Evolutionary conservation across 352 stramenopile species (phyloP), one percentile per base, ranked within the genome.

Genomic region (Globisporangium irregulare): DNA sequence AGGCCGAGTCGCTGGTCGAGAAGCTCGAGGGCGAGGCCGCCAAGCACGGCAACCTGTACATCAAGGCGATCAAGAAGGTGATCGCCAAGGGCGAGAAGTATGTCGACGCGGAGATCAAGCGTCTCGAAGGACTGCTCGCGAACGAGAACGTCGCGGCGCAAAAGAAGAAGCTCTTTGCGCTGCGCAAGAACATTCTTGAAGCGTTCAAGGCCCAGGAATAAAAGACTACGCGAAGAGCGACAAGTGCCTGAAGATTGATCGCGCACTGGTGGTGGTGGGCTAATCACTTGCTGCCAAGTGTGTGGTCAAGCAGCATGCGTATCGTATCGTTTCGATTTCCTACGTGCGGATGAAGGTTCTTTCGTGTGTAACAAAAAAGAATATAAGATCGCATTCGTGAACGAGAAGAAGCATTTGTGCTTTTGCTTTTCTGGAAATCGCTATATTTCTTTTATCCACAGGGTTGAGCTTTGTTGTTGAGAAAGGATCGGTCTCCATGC

Each of bases 1-100:
- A 94, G 73, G 81, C 80, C 29, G 83, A 96, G 73, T 76, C 73
- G 55, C 61, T 88, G 43, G 85, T 95, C 1, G 84, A 92, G 57
- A 82, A 77, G 55, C 75, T 96, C 53, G 78, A 83, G 57, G 88
- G 84, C 59, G 79, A 81, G 22, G 75, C 79, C 3, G 78, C 84
- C 64, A 94, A 93, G 76, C 76, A 94, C 71, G 88, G 87, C 55
- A 84, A 89, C 69, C 69, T 95, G 43, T 97, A 97, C 73, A 55
- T 97, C 51, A 96, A 96, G 81, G 84, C 86, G 43, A 94, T 96
- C 58, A 94, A 95, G 82, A 97, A 98, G 84, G 82, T 98, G 57
- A 68, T 96, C 18, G 80, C 81, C 36, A 96, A 97, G 80, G 92
- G 92, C 61, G 72, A 81, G 12, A 79, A 76, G 57, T 98, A 97